phyloP scores from a whole-genome alignment of 2,329 filamentous ascomycete species.

The Talaromyces sp. region DNA sequence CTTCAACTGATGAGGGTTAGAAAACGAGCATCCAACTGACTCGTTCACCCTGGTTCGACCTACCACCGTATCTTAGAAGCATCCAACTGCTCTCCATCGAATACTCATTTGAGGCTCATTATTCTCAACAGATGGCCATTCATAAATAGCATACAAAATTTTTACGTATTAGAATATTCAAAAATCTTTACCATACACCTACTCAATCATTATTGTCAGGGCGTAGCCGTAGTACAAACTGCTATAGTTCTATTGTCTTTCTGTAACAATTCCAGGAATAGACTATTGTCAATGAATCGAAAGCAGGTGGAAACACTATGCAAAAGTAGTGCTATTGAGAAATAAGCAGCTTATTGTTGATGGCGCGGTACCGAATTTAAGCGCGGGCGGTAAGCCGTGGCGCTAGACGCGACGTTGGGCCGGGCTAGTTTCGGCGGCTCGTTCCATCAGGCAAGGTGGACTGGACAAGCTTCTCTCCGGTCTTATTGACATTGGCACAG shows the following conservation, averaged over 20 bases:
- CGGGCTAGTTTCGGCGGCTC: constrained; percentile 4
- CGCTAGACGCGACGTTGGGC: constrained; percentile 7
- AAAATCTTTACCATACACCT: not conserved
- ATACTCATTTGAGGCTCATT: not conserved
- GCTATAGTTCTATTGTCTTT: not conserved
- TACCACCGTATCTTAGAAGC: constrained; percentile 26
- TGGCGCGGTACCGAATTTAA: not conserved
- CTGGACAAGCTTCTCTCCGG: not conserved
- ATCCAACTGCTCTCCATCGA: constrained; percentile 38
- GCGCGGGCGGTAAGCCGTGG: not conserved
- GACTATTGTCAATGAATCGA: not conserved
- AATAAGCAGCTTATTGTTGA: not conserved
- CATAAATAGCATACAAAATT: not conserved
- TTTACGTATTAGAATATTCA: not conserved
- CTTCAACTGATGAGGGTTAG: constrained; percentile 25
- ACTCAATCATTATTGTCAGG: not conserved
- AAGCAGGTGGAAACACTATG: too few relatives aligned
- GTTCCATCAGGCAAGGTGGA: constrained; percentile 1
- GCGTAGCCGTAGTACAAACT: not conserved
- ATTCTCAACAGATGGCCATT: not conserved
- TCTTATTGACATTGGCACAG: not conserved
- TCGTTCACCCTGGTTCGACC: constrained; percentile 30
- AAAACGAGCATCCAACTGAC: constrained; percentile 37
- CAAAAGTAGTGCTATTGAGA: not conserved
- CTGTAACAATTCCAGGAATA: not conserved